phyloP scores from a whole-genome alignment of 805 yeast genomes.

The Cyberlindnera americana region DNA sequence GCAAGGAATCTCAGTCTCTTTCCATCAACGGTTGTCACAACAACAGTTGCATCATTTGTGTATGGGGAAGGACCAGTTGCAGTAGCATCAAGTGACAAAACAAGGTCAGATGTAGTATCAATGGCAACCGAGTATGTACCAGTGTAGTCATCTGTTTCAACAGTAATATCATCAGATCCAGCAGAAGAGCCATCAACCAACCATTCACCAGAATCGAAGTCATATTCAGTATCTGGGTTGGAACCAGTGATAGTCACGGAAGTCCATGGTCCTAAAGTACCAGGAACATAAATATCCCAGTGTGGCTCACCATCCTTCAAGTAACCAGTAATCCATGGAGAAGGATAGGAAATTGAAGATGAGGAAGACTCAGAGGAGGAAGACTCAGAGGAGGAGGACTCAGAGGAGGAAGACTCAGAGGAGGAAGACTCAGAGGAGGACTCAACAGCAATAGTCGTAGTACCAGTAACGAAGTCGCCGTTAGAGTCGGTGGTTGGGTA shows the following conservation, averaged over 20 bases:
- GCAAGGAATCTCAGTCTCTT: slow-evolving; percentile 3
- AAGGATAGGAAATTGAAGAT: slow-evolving; percentile 7
- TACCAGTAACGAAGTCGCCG: too few relatives aligned
- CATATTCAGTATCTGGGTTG: slow-evolving; percentile 15
- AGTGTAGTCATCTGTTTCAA: neutral
- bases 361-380: neutral
- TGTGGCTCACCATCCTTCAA: slow-evolving; percentile 21
- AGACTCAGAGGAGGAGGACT: neutral
- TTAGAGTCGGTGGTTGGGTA: too few relatives aligned
- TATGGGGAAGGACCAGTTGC: slow-evolving; percentile 8
- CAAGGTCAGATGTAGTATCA: slow-evolving; percentile 1
- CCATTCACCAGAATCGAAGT: slow-evolving; percentile 11
- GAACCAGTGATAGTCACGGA: slow-evolving; percentile 12
- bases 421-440: neutral
- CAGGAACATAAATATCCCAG: slow-evolving; percentile 20
- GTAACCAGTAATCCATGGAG: slow-evolving; percentile 21
- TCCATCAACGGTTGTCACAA: slow-evolving; percentile 3
- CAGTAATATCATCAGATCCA: slow-evolving; percentile 8
- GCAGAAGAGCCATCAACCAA: slow-evolving; percentile 6
- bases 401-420: slow-evolving; percentile 9
- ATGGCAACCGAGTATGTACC: slow-evolving; percentile 1
- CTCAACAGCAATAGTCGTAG: too few relatives aligned
- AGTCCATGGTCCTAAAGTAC: slow-evolving; percentile 19
- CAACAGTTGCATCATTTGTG: slow-evolving; percentile 1
- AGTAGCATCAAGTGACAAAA: slow-evolving; percentile 1